phyloP scores from a whole-genome alignment of 2,329 filamentous ascomycete species.

The Emmonsiellopsis sp. region DNA sequence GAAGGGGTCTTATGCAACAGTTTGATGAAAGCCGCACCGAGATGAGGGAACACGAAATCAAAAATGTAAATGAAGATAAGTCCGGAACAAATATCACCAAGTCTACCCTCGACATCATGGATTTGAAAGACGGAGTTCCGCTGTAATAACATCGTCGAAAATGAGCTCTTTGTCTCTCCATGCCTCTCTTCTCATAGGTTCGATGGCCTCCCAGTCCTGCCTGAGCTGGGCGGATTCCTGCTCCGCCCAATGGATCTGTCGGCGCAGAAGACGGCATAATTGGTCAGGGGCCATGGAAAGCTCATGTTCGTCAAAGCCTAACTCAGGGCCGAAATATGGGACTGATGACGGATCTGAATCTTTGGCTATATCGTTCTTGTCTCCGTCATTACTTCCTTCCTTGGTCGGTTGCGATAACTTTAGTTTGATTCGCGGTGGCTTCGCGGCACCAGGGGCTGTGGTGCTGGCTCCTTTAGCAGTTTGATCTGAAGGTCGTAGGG shows the following conservation, averaged over 20 bases:
- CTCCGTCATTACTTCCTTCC: slow-evolving; percentile 17
- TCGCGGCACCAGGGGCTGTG: slow-evolving; percentile 21
- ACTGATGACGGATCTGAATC: slow-evolving; percentile 24
- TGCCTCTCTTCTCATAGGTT: slow-evolving; percentile 27
- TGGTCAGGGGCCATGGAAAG: slow-evolving; percentile 32
- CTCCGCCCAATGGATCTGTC: slow-evolving; percentile 41
- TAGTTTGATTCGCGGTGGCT: slow-evolving; percentile 34
- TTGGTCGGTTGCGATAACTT: slow-evolving; percentile 30
- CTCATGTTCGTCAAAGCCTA: slow-evolving; percentile 37
- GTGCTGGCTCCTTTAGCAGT: slow-evolving; percentile 28
- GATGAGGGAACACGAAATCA: no score
- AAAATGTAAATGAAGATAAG: no score
- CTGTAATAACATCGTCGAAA: slow-evolving; percentile 35
- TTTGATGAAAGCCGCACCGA: no score
- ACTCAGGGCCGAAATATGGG: slow-evolving; percentile 31
- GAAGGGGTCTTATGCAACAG: no score
- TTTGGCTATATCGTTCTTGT: slow-evolving; percentile 19
- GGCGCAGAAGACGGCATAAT: slow-evolving; percentile 37
- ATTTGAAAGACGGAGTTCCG: slow-evolving; percentile 29
- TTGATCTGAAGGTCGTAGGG: slow-evolving; percentile 58
- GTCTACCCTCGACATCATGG: slow-evolving; percentile 10
- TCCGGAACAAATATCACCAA: slow-evolving; percentile 1
- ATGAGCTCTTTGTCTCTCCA: slow-evolving; percentile 37
- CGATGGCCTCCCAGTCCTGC: slow-evolving; percentile 30
- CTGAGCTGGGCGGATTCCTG: slow-evolving; percentile 32